Conservation (phyloP, 73 alveolate species). For the Symbiodinium natans region DNA sequence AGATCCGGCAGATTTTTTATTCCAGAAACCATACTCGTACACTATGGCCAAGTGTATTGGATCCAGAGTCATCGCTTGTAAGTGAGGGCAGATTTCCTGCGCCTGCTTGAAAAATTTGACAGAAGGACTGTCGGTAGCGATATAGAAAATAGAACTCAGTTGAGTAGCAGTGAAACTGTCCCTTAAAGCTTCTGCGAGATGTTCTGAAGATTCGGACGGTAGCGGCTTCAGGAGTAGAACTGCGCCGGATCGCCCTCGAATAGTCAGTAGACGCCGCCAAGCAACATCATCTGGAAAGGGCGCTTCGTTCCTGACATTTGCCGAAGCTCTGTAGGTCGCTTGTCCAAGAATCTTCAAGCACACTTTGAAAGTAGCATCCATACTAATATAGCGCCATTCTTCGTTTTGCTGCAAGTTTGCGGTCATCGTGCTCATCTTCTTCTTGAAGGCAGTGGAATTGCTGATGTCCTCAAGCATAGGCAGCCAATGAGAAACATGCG, state of each 20-base stretch:
- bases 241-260: too few species aligned
- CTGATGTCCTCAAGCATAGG: neutral
- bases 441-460: neutral
- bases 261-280: too few species aligned
- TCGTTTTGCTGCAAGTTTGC: neutral
- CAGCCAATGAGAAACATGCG: neutral
- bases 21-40: slow-evolving; percentile 26
- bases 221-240: too few species aligned
- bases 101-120: neutral
- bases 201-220: too few species aligned
- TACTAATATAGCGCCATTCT: neutral
- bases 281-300: too few species aligned
- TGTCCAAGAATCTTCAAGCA: neutral
- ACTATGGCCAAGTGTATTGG: slow-evolving; percentile 32
- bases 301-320: neutral
- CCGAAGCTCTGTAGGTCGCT: neutral
- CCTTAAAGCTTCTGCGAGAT: too few species aligned
- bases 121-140: slow-evolving; percentile 9
- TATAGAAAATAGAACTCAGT: too few species aligned
- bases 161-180: too few species aligned
- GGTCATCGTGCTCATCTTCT: neutral
- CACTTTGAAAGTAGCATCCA: neutral
- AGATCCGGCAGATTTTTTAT: slow-evolving; percentile 1
- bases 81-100: neutral
- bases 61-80: neutral